phyloP scores from a whole-genome alignment of 495 filamentous ascomycete genomes.

The Trichoderma reesei region DNA sequence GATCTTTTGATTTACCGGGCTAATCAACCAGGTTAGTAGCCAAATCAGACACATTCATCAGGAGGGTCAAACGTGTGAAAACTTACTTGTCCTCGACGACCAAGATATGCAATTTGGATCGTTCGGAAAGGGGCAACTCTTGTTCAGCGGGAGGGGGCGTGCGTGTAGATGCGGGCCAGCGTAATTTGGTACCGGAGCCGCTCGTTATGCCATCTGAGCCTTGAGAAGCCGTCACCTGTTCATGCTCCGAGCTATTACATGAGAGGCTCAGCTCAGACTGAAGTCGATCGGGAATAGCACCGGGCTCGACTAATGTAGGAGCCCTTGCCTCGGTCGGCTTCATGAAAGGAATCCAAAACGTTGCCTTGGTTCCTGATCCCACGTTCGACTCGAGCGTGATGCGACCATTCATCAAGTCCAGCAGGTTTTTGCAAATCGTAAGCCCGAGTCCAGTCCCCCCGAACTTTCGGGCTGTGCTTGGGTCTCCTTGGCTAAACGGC shows the following conservation, averaged over 20 bases:
- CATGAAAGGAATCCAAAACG: constrained; percentile 60
- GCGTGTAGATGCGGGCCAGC: constrained; percentile 22
- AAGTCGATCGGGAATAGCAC: constrained; percentile 47
- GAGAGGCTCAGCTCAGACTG: constrained; percentile 54
- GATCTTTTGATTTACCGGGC: constrained; percentile 67
- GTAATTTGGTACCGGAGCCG: constrained; percentile 5
- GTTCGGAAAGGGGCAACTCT: constrained; percentile 34
- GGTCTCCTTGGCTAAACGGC: constrained; percentile 78
- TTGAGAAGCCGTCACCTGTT: constrained; percentile 23
- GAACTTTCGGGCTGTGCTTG: constrained; percentile 63
- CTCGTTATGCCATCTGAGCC: constrained; percentile 16
- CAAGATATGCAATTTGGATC: constrained; percentile 50
- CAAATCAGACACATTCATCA: background rate
- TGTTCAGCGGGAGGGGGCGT: constrained; percentile 24
- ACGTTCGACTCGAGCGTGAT: constrained; percentile 54
- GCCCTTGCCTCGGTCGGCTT: constrained; percentile 31
- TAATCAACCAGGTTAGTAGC: constrained; percentile 14
- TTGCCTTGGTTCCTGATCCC: constrained; percentile 52
- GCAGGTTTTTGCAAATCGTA: constrained; percentile 68
- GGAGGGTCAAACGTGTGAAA: background rate
- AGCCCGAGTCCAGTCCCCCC: constrained; percentile 76
- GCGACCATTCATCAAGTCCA: constrained; percentile 72
- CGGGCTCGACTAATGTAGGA: constrained; percentile 40
- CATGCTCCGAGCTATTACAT: constrained; percentile 44
- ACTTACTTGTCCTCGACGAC: constrained; percentile 71